Evolutionary conservation across 192 early-diverging fungal species (phyloP), one percentile per base, ranked within the genome.

Genomic region (Mortierella alpina): DNA sequence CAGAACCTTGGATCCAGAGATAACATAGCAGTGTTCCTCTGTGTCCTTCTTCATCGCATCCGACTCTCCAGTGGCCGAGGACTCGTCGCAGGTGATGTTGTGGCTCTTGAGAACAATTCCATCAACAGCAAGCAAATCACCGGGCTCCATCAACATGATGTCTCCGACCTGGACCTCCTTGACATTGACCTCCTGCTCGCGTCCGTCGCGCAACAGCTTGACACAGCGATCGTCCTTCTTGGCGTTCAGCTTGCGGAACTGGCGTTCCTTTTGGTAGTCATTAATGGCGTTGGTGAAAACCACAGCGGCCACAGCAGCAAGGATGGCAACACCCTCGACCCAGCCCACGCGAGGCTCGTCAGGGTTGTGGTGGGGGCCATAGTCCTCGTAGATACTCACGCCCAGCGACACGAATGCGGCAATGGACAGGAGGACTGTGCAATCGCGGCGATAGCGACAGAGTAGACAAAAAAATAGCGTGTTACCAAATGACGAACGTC

Each of bases 121-220:
- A 82, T 99, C 97, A 11, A 95, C 96, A 2, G 95, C 91, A 23
- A 98, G 69, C 11, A 97, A 89, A 79, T 97, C 96, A 61, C 97
- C 98, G 15, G 94, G 93, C 67, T 94, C 91, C 50, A 99, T 70
- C 50, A 89, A 62, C 75, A 94, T 69, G 50, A 99, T 89, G 79
- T 99, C 98, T 40, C 98, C 98, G 23, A 96, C 96, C 65, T 96
- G 90, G 22, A 99, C 63, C 54, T 96, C 92, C 59, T 87, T 85
- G 66, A 94, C 87, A 52, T 91, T 90, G 50, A 99, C 85, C 62
- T 94, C 86, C 41, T 90, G 82, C 66, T 89, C 91, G 41, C 84
- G 76, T 40, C 95, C 96, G 71, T 91, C 90, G 52, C 97, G 92
- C 15, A 93, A 71, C 40, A 91, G 48, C 58, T 91, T 93, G 68